Percentiles rank a stretch among this genome's conserved stretches.
Evolutionary conservation across 2,329 filamentous ascomycete genomes (phyloP).

Genomic region (Colletotrichum horii): DNA sequence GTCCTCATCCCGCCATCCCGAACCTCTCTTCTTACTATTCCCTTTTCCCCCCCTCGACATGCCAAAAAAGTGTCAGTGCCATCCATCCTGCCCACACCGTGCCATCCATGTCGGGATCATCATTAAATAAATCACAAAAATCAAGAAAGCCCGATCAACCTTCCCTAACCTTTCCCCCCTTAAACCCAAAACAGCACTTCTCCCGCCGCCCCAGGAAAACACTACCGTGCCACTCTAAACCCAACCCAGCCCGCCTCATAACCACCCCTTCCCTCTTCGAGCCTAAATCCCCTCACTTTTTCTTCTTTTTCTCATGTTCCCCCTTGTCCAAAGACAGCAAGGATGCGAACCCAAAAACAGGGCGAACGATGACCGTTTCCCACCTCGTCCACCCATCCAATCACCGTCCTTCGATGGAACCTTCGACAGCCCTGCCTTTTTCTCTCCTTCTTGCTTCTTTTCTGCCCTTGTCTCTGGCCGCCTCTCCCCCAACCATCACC

Average conservation of each 20-base stretch:
- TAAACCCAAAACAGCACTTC: neutral
- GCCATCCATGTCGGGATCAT: neutral
- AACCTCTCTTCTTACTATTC: neutral
- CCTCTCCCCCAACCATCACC: neutral
- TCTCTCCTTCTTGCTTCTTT: neutral
- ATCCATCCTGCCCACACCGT: neutral
- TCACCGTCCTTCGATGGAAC: neutral
- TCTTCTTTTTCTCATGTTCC: neutral
- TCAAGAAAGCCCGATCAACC: neutral
- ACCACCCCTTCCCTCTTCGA: neutral
- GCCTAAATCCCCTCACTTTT: neutral
- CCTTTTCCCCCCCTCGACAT: neutral
- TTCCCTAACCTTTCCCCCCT: neutral
- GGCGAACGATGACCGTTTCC: constrained; percentile 20
- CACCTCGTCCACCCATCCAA: neutral
- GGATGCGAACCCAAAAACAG: neutral
- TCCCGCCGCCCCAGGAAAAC: neutral
- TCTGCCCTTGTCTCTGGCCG: neutral
- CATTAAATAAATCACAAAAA: neutral
- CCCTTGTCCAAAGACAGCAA: neutral
- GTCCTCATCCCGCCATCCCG: neutral
- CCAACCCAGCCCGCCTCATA: neutral
- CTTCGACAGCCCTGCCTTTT: constrained; percentile 19
- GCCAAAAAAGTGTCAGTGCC: neutral
- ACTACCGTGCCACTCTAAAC: neutral